Percentiles rank a stretch among this genome's conserved stretches.
Evolutionary conservation across 192 early-diverging fungal genomes (phyloP).

Genomic region (Funneliformis mosseae): DNA sequence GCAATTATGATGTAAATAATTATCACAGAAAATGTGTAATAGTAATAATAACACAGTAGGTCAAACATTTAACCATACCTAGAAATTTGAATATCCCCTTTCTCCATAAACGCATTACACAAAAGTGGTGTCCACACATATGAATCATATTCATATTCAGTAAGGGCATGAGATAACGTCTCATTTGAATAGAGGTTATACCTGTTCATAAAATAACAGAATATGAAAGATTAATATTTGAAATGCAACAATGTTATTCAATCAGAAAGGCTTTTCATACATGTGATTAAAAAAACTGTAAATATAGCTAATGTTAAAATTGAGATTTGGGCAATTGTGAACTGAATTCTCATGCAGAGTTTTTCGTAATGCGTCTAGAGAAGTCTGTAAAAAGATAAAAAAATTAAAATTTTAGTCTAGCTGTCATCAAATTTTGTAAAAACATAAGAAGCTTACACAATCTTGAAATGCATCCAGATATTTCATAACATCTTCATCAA

Average conservation of each 20-base stretch:
- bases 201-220: neutral
- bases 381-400: neutral
- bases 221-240: neutral
- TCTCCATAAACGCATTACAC: neutral
- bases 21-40: neutral
- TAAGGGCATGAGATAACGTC: neutral
- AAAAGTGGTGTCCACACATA: neutral
- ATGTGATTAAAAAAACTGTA: slow-evolving; percentile 12
- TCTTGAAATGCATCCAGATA: neutral
- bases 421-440: neutral
- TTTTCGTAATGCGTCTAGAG: neutral
- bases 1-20: neutral
- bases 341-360: neutral
- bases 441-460: slow-evolving; percentile 3
- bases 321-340: neutral
- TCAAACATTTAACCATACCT: no score
- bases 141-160: slow-evolving; percentile 7
- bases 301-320: neutral
- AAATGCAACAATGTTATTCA: neutral
- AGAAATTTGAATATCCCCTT: neutral
- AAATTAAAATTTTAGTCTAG: neutral
- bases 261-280: neutral
- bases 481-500: neutral
- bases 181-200: slow-evolving; percentile 12
- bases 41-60: neutral